phyloP scores from a whole-genome alignment of 2,329 filamentous ascomycete genomes.

The Thelonectria olida region DNA sequence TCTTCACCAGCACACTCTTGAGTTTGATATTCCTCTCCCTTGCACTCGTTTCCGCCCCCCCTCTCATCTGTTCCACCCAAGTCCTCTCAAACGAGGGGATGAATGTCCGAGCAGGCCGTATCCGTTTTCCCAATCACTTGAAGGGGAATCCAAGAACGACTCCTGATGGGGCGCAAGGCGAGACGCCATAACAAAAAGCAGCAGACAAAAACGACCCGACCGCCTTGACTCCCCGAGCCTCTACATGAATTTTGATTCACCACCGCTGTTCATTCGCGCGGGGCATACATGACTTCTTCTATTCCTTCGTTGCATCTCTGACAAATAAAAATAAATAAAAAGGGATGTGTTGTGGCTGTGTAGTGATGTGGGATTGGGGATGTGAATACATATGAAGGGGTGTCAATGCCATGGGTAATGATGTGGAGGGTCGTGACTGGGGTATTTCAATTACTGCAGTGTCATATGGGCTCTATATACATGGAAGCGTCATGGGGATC shows the following conservation, averaged over 20 bases:
- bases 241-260: constrained; percentile 54
- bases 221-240: constrained; percentile 52
- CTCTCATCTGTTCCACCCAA: constrained; percentile 21
- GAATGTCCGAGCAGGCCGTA: constrained; percentile 36
- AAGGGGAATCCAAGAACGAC: constrained; percentile 44
- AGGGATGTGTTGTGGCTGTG: constrained; percentile 37
- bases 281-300: constrained; percentile 54
- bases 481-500: constrained; percentile 51
- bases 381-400: constrained; percentile 37
- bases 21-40: constrained; percentile 32
- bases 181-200: constrained; percentile 33
- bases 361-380: constrained; percentile 31
- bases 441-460: constrained; percentile 53
- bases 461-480: constrained; percentile 50
- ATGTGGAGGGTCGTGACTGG: constrained; percentile 45
- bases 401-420: constrained; percentile 33
- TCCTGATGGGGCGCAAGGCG: constrained; percentile 25
- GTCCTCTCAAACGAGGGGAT: constrained; percentile 29
- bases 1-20: constrained; percentile 42
- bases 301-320: constrained; percentile 48
- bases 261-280: constrained; percentile 45
- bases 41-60: constrained; percentile 17
- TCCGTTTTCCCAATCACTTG: constrained; percentile 46
- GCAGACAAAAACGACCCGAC: constrained; percentile 41
- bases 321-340: constrained; percentile 35